These are phyloP conservation scores for Solanum chiquidenum DNA, from an alignment of 257 asterid species.

Conservation along the genomic window DNA sequence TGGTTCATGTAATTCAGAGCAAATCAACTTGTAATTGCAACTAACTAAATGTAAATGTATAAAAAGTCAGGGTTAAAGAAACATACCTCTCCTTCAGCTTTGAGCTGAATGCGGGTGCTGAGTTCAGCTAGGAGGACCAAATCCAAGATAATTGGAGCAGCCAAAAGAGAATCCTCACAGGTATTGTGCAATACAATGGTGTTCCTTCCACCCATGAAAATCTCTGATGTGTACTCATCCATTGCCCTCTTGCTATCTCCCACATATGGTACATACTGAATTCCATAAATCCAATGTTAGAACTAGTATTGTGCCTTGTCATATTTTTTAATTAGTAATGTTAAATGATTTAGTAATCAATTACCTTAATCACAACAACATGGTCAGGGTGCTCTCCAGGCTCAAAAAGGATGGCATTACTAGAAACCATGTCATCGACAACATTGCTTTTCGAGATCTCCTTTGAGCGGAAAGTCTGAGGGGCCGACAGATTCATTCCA, in stretches of 20 bases:
- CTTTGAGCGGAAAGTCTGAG: slow-evolving; percentile 93
- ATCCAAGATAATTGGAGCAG: slow-evolving; percentile 93
- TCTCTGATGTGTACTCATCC: slow-evolving; percentile 99
- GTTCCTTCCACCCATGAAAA: slow-evolving; percentile 94
- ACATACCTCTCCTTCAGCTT: slow-evolving; percentile 66
- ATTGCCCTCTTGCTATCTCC: slow-evolving; percentile 99
- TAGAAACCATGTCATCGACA: slow-evolving; percentile 98
- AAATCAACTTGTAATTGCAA: background rate
- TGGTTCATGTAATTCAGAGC: background rate
- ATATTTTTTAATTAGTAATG: background rate
- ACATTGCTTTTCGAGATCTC: slow-evolving; percentile 98
- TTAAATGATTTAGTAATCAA: background rate
- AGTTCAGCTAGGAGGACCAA: slow-evolving; percentile 96
- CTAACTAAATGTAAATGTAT: background rate
- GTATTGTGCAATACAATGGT: slow-evolving; percentile 92
- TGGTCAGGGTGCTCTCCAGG: slow-evolving; percentile 99
- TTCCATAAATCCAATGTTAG: background rate
- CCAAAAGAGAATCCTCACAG: slow-evolving; percentile 94
- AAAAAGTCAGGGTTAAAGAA: background rate
- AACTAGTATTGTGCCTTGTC: background rate
- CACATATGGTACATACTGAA: slow-evolving; percentile 87
- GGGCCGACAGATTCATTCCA: slow-evolving; percentile 94
- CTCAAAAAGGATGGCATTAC: slow-evolving; percentile 85
- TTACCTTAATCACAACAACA: slow-evolving; percentile 92
- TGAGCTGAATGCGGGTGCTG: slow-evolving; percentile 83